Evolutionary conservation across 805 yeast genomes (phyloP).

Genomic region (Ogataea trehaloabstinens): DNA sequence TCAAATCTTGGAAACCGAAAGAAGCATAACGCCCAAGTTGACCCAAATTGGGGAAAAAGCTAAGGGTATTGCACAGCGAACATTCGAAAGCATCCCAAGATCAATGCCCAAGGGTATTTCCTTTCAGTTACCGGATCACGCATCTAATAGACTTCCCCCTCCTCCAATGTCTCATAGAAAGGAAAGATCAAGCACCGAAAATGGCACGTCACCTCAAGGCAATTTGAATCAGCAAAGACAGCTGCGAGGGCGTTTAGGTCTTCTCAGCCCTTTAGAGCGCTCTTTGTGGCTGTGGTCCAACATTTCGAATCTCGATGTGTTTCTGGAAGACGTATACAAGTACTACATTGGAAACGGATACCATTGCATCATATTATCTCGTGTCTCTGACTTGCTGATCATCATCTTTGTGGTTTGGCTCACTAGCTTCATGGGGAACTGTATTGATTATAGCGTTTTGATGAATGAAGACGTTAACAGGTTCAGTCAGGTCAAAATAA

Average conservation of each 20-base stretch:
- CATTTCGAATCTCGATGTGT: constrained; percentile 85
- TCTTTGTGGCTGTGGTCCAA: constrained; percentile 98
- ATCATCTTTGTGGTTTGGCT: constrained; percentile 77
- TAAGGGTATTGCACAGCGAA: constrained; percentile 25
- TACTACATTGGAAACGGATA: constrained; percentile 87
- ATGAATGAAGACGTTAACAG: constrained; percentile 33
- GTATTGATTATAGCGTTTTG: constrained; percentile 58
- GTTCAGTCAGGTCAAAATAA: constrained; percentile 41
- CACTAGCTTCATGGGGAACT: constrained; percentile 75
- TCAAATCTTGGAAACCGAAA: constrained; percentile 19
- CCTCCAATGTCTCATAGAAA: constrained; percentile 15
- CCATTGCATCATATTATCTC: constrained; percentile 67
- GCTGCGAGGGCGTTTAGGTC: constrained; percentile 34
- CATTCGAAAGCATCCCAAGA: constrained; percentile 23
- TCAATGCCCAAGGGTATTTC: constrained; percentile 22
- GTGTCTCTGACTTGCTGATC: constrained; percentile 66
- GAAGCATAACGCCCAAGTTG: constrained; percentile 19
- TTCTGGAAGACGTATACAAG: constrained; percentile 75
- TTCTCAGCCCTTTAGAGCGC: constrained; percentile 62
- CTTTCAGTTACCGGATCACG: constrained; percentile 18
- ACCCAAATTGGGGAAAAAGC: constrained; percentile 27
- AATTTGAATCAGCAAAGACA: constrained; percentile 21
- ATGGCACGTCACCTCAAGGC: constrained; percentile 2
- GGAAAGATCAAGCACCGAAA: constrained; percentile 10
- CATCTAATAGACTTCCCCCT: constrained; percentile 17